Base-by-base conservation (phyloP, 352 stramenopile genomes). In the Phytophthora ramorum region DNA sequence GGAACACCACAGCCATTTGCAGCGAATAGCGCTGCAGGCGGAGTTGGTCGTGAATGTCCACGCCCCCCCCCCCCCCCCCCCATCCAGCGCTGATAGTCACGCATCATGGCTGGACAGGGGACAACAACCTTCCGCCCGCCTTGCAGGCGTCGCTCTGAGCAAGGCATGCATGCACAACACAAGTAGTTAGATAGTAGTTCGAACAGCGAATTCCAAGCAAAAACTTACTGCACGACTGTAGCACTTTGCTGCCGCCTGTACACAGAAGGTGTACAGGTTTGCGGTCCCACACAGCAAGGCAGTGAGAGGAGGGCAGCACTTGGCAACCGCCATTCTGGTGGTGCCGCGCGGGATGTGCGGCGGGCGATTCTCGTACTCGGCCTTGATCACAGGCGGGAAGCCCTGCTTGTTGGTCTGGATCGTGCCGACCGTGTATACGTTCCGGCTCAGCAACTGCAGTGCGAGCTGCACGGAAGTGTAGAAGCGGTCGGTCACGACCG, bases 11-110 rank as follows among this genome's bases (percentile, higher is more conserved):
- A 4, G 24, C 14, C 2, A 64, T 49, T 34, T 73, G 69, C 2
- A 73, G 37, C 12, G 54, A 65, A 45, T 76, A 73, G 2, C 57
- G 28, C n/a, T 73, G 53, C 0, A 70, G 32, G 0, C 63, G 51
- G 2, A 71, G 34, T 19, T 70, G 60, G 32, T 69, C 66, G 22
- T 75, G 60, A 22, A 59, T 38, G 49, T n/a, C n/a, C n/a, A n/a
- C n/a, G n/a, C n/a, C n/a, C n/a, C n/a, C n/a, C n/a, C n/a, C n/a
- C n/a, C 65, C 53, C 14, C 59, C 59, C 59, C 7, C 49, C 59
- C 61, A 59, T 63, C 35, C 45, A 64, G 10, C 48, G 35, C 0
- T 53, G 58, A 16, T 66, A 66, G 7, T 58, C 28, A 16, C 40
- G 58, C 17, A 58, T 35, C 16, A 66, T 54, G 16, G 47, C 51